phyloP scores from a whole-genome alignment of 306 rosid genomes.

The Citrullus mucosospermus region DNA sequence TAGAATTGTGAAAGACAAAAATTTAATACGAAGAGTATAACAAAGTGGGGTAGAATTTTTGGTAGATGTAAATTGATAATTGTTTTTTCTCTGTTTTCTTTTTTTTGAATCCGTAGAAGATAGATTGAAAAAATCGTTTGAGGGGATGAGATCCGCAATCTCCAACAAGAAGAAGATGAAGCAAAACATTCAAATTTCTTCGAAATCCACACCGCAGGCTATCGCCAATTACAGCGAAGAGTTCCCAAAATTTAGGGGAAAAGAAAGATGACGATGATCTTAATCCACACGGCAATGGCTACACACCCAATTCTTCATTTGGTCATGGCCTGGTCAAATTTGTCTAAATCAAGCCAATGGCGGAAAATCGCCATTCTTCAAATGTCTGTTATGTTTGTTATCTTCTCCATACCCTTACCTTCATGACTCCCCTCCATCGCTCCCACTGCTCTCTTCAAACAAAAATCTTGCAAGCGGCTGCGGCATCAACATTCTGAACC shows the following conservation, averaged over 20 bases:
- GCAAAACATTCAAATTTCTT: neutral
- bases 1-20: no score
- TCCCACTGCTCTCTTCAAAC: neutral
- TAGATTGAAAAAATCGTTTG: no score
- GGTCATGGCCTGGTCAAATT: slow-evolving; percentile 17
- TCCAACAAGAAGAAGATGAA: neutral
- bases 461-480: neutral
- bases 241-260: neutral
- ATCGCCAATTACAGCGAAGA: neutral
- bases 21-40: no score
- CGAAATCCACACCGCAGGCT: neutral
- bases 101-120: no score
- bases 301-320: neutral
- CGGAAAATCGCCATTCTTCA: neutral
- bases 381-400: slow-evolving; percentile 21
- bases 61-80: no score
- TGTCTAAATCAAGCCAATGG: slow-evolving; percentile 30
- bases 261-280: neutral
- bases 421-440: neutral
- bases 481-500: neutral
- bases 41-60: no score
- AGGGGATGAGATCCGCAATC: neutral
- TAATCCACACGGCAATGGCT: neutral
- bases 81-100: no score
- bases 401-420: neutral